phyloP scores from a whole-genome alignment of 2,329 filamentous ascomycete species.

The Truncatella angustata region DNA sequence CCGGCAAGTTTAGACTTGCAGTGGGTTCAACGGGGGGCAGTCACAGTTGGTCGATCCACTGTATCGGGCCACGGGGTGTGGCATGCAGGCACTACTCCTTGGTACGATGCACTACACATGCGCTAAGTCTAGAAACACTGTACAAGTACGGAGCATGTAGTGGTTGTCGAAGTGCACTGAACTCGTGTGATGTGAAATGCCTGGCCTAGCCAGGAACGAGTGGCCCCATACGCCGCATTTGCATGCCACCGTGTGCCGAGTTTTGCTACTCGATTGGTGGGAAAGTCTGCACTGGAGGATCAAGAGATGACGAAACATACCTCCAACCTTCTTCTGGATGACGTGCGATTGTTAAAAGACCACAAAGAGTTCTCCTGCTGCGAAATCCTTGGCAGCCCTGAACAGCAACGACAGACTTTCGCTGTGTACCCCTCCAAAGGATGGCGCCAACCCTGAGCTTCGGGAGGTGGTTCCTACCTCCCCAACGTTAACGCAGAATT shows the following conservation, averaged over 20 bases:
- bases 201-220: not conserved
- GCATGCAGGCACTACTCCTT: not conserved
- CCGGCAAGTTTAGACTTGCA: slow-evolving; percentile 5
- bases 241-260: not conserved
- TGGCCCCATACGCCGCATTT: not conserved
- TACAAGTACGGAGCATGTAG: too few relatives aligned
- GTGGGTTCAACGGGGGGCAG: slow-evolving; percentile 4
- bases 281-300: not conserved
- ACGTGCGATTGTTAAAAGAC: not conserved
- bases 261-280: not conserved
- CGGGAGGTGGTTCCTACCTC: not conserved
- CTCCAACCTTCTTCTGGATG: not conserved
- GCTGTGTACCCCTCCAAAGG: too few relatives aligned
- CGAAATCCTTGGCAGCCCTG: not conserved
- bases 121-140: not conserved
- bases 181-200: not conserved
- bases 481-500: not conserved
- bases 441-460: not conserved
- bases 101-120: not conserved
- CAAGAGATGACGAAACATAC: not conserved
- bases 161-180: too few relatives aligned
- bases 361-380: not conserved
- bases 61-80: not conserved
- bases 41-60: not conserved
- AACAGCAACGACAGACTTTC: too few relatives aligned